Base-by-base conservation (phyloP, 495 filamentous ascomycete species). In the Evernia prunastri region DNA sequence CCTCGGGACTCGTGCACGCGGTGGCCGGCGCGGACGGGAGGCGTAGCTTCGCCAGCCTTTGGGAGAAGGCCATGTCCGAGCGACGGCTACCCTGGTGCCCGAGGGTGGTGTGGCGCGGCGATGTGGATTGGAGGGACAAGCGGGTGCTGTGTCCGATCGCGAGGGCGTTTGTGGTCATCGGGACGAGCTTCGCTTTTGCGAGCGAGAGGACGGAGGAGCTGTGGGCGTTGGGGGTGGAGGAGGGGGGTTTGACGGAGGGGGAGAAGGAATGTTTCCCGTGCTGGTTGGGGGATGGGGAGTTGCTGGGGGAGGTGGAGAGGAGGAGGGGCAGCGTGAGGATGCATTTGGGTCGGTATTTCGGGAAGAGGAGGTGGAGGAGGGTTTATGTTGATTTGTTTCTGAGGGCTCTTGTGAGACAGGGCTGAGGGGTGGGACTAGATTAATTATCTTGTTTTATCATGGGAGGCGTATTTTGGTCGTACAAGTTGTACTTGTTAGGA, bases 1-100 rank as follows among this genome's bases (percentile, higher is more conserved):
- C 60, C 2, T 25, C 10, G 12, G 70, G 67, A 3, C 11, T 51
- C 56, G 59, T 69, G 12, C 69, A 68, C 47, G 69, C 67, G 9
- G 67, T 71, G 1, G 58, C 49, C 40, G 69, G 69, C 18, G 40
- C 29, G 6, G 36, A 25, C 7, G 49, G 9, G 3, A 10, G 49
- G 3, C 7, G 18, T 2, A 17, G 5, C 15, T 54, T 54, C 18
- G 23, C 23, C 4, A 23, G 49, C 15, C 18, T 54, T 2, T 54
- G 49, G 49, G 18, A 54, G 15, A 12, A 33, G 18, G 49, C 49
- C 49, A 54, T 54, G 49, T 12, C 9, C 8, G 49, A 54, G 29
- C 49, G 49, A 6, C 49, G 49, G 23, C n/a, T n/a, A 25, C 29
- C 49, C 49, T 23, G 49, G 49, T 11, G 8, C 10, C 49, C 49